Conservation (phyloP, 2,329 filamentous ascomycete species). For the Paramyrothecium sp. region DNA sequence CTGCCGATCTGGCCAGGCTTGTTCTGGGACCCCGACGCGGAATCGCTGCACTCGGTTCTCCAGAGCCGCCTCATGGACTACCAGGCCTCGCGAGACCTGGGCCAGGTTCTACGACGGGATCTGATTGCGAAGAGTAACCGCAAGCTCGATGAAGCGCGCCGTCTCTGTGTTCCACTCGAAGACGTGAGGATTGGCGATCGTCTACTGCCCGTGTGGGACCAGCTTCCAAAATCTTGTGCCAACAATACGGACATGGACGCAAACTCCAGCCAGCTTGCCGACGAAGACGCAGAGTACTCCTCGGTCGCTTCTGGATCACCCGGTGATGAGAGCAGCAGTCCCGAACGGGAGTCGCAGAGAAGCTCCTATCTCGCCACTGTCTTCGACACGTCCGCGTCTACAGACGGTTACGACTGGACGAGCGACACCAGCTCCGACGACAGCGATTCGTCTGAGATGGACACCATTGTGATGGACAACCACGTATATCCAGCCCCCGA, state of each 20-base stretch:
- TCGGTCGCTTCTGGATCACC: background rate
- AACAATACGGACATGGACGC: too few relatives aligned
- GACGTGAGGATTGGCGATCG: conserved; percentile 20
- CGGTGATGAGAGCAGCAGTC: background rate
- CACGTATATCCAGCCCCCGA: conserved; percentile 13
- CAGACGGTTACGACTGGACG: background rate
- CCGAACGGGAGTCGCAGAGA: background rate
- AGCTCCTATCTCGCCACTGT: background rate
- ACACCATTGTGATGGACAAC: conserved; percentile 15
- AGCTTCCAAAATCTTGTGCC: too few relatives aligned
- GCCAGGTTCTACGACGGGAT: conserved; percentile 12
- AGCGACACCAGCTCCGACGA: conserved; percentile 7
- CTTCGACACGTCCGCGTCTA: background rate
- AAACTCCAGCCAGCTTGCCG: background rate
- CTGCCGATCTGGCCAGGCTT: conserved; percentile 23
- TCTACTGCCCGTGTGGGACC: conserved; percentile 26
- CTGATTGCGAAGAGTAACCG: conserved; percentile 22
- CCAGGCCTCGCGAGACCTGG: conserved; percentile 14
- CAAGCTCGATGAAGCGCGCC: conserved; percentile 20
- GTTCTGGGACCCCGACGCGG: conserved; percentile 19
- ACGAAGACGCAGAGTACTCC: background rate
- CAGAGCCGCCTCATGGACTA: conserved; percentile 18
- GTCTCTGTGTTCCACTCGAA: conserved; percentile 13
- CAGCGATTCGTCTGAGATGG: conserved; percentile 2
- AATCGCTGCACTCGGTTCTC: conserved; percentile 20